phyloP scores from a whole-genome alignment of 116 monocot genomes.

The Cymodocea nodosa region DNA sequence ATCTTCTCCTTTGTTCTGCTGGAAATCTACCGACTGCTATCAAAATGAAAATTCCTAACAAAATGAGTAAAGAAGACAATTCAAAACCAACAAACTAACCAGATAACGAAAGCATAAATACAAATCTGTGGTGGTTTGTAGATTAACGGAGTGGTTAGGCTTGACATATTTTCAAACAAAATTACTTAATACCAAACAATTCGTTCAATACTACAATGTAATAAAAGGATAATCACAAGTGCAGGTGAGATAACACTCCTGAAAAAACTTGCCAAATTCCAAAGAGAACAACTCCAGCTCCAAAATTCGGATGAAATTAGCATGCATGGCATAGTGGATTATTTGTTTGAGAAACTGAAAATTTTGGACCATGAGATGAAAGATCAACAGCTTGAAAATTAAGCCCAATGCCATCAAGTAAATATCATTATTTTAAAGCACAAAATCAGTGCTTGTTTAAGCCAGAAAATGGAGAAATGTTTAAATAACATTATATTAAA shows the following conservation, averaged over 20 bases:
- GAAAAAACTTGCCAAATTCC: not conserved
- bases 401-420: too few species aligned
- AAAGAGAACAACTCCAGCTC: too few species aligned
- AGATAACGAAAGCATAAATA: not conserved
- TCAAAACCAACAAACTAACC: slow-evolving; percentile 1
- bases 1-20: slow-evolving; percentile 11
- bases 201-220: not conserved
- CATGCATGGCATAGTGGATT: not conserved
- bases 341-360: not conserved
- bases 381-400: too few species aligned
- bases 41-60: slow-evolving; percentile 19
- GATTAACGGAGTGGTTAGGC: not conserved
- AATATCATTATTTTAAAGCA: too few species aligned
- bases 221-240: not conserved
- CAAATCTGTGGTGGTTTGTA: not conserved
- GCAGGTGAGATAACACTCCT: not conserved
- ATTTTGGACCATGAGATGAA: too few species aligned
- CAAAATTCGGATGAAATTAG: too few species aligned
- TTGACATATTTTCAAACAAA: not conserved
- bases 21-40: slow-evolving; percentile 15
- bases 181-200: not conserved
- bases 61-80: slow-evolving; percentile 8
- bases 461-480: too few species aligned
- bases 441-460: too few species aligned
- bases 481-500: too few species aligned